Percentiles rank a stretch among this genome's conserved stretches.
Conservation (phyloP, 2,329 filamentous ascomycete species). For the Raffaelea albimanens region DNA sequence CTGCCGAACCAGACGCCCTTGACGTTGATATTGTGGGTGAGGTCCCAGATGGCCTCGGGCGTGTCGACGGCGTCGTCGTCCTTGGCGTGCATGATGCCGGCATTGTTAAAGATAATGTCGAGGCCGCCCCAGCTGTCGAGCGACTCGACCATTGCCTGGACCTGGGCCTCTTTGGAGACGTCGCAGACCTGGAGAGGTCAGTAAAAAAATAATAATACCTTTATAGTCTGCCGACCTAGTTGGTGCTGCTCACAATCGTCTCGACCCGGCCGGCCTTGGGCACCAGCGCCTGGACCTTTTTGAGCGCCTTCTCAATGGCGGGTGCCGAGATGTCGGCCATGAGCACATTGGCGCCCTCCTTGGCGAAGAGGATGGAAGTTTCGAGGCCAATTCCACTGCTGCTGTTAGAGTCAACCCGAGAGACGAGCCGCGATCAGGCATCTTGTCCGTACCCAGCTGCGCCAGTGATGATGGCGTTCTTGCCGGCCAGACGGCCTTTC, state of each 20-base stretch:
- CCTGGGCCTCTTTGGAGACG: conserved; percentile 75
- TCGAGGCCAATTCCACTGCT: conserved; percentile 83
- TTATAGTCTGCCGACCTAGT: too few species aligned
- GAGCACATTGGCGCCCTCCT: conserved; percentile 77
- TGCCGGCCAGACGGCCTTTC: conserved; percentile 44
- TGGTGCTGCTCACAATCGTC: too few species aligned
- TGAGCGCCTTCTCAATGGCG: conserved; percentile 65
- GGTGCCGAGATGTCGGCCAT: conserved; percentile 77
- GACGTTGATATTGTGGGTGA: conserved; percentile 90
- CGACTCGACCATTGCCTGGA: conserved; percentile 63
- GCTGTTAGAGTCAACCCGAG: not conserved
- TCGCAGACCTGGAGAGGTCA: conserved; percentile 42
- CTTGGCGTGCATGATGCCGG: conserved; percentile 87
- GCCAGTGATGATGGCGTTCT: conserved; percentile 68
- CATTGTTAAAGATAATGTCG: conserved; percentile 95
- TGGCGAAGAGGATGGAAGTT: conserved; percentile 79
- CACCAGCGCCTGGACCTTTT: conserved; percentile 65
- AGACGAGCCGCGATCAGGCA: not conserved
- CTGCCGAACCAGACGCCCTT: conserved; percentile 96
- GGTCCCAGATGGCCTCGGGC: conserved; percentile 84
- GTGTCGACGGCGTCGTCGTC: conserved; percentile 76
- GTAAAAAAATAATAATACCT: not conserved
- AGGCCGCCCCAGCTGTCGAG: conserved; percentile 79
- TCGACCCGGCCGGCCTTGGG: conserved; percentile 53
- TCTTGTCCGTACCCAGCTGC: conserved; percentile 56